Evolutionary conservation across 140 eudicot species (phyloP).

Genomic region (Ambrosia hybrid): DNA sequence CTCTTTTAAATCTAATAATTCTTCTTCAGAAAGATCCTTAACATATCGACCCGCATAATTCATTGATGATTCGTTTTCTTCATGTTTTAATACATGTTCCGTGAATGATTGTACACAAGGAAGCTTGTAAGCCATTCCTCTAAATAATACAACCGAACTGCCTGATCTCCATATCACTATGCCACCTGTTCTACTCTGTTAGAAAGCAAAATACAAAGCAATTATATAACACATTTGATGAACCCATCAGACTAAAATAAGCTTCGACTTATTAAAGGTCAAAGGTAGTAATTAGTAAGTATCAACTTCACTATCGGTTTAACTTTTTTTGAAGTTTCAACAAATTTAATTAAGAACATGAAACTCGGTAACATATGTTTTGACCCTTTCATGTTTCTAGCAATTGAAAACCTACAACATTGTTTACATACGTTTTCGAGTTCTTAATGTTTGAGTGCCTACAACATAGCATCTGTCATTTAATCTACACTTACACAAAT

Average conservation of each 20-base stretch:
- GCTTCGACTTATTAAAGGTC: constrained; percentile 11
- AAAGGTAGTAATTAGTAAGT: background rate
- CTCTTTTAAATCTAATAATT: constrained; percentile 60
- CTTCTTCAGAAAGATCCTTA: constrained; percentile 60
- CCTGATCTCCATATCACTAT: constrained; percentile 94
- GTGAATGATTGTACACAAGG: constrained; percentile 69
- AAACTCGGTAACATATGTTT: background rate
- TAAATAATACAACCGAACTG: constrained; percentile 71
- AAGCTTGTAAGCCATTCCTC: constrained; percentile 87
- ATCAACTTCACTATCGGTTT: too few relatives aligned
- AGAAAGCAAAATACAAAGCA: constrained; percentile 23
- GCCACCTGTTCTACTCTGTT: constrained; percentile 90
- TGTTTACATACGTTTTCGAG: background rate
- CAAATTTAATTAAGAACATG: background rate
- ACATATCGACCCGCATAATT: constrained; percentile 32
- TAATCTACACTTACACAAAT: background rate
- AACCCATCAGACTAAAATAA: constrained; percentile 6
- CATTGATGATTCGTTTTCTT: constrained; percentile 33
- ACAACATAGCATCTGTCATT: background rate
- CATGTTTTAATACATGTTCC: constrained; percentile 27
- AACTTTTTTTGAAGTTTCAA: background rate
- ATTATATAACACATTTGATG: background rate
- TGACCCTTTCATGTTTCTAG: too few relatives aligned
- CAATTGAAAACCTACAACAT: constrained; percentile 11
- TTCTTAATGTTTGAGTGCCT: background rate